phyloP scores from a whole-genome alignment of 305 asterid species.

The Fraxinus ornus region DNA sequence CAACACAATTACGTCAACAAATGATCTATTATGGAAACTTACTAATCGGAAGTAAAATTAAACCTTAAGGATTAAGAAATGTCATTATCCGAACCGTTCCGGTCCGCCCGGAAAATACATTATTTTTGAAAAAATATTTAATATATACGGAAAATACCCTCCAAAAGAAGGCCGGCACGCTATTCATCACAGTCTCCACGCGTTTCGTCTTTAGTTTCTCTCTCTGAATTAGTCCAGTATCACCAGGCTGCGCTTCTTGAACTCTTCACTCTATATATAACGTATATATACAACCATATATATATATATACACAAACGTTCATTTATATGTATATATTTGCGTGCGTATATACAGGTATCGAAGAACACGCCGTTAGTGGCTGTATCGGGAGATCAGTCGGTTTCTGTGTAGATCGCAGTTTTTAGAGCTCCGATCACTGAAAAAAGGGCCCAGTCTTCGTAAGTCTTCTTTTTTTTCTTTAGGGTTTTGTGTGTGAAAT shows the following conservation, averaged over 20 bases:
- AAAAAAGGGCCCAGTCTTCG: constrained; percentile 2
- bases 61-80: background rate
- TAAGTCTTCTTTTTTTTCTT: constrained; percentile 7
- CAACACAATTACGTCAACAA: background rate
- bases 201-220: background rate
- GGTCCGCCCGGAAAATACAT: background rate
- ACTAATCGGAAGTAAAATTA: background rate
- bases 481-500: background rate
- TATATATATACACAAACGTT: background rate
- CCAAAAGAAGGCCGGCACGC: background rate
- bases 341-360: background rate
- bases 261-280: background rate
- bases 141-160: background rate
- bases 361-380: background rate
- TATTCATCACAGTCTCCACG: background rate
- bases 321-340: background rate
- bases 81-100: background rate
- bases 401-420: constrained; percentile 12
- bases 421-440: background rate
- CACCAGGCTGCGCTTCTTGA: background rate
- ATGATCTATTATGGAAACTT: background rate
- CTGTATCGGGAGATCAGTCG: constrained; percentile 10
- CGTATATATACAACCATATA: background rate
- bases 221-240: background rate
- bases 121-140: background rate